phyloP scores from a whole-genome alignment of 2,329 filamentous ascomycete species.

The Pseudopyricularia javanii region DNA sequence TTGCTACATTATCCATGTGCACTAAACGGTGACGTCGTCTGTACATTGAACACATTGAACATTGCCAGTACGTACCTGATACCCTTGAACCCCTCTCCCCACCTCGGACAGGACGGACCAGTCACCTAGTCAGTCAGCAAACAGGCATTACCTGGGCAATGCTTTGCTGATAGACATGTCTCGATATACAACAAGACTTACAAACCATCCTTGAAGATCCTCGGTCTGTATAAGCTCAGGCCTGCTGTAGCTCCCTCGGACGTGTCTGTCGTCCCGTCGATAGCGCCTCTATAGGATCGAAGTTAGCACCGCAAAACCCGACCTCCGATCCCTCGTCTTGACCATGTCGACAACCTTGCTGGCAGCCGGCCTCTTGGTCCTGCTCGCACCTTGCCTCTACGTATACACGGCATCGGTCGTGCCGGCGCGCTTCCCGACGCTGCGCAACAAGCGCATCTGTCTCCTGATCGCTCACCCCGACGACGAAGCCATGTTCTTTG shows the following conservation, averaged over 20 bases:
- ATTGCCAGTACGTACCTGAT: no score
- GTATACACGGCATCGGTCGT: slow-evolving; percentile 35
- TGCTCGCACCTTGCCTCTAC: slow-evolving; percentile 35
- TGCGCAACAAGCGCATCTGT: slow-evolving; percentile 76
- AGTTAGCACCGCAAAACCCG: background rate
- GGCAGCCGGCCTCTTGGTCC: slow-evolving; percentile 22
- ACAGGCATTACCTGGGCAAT: background rate
- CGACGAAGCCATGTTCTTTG: slow-evolving; percentile 99
- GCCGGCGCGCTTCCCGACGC: slow-evolving; percentile 44
- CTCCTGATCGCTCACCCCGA: slow-evolving; percentile 94
- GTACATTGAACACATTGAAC: background rate
- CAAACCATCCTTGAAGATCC: no score
- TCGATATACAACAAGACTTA: background rate
- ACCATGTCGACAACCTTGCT: slow-evolving; percentile 2
- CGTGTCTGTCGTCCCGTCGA: background rate
- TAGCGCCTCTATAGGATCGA: background rate
- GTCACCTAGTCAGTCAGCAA: background rate
- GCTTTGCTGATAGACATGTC: background rate
- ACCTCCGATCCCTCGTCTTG: background rate
- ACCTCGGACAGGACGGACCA: background rate
- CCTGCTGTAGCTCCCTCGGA: background rate
- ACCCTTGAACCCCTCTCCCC: slow-evolving; percentile 1
- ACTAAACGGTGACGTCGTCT: background rate
- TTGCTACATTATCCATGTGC: background rate
- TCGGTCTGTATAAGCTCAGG: background rate